Evolutionary conservation across 1,284 basidiomycete species (phyloP).

Genomic region (Trametes sp.): DNA sequence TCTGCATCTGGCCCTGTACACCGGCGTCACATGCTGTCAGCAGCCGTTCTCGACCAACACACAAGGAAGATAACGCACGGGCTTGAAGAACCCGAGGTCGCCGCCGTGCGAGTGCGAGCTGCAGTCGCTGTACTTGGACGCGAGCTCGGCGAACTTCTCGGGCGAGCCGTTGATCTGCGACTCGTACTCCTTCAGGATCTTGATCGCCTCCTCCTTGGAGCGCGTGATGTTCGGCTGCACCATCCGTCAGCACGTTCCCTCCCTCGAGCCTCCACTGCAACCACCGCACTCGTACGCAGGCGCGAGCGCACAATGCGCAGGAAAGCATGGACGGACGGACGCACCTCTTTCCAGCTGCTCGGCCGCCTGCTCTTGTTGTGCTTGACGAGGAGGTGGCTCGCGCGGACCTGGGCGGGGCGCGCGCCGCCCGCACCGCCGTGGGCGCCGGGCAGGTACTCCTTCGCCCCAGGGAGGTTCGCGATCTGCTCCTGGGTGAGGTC

Average conservation of each 20-base stretch:
- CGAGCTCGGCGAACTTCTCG: conserved; percentile 80
- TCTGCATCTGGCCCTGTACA: conserved; percentile 89
- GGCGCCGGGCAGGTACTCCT: conserved; percentile 50
- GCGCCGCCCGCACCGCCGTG: conserved; percentile 34
- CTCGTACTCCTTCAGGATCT: conserved; percentile 73
- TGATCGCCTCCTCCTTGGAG: conserved; percentile 89
- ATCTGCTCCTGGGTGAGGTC: conserved; percentile 73
- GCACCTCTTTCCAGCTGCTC: conserved; percentile 91
- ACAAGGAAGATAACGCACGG: conserved; percentile 32
- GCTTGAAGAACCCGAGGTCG: conserved; percentile 88
- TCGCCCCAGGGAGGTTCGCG: conserved; percentile 72
- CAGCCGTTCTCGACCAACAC: too few relatives aligned
- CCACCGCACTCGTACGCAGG: too few relatives aligned
- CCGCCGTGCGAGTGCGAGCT: conserved; percentile 83
- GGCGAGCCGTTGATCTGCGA: conserved; percentile 64
- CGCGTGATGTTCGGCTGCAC: conserved; percentile 83
- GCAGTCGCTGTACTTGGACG: conserved; percentile 83
- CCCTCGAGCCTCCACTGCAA: background rate
- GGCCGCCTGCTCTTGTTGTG: conserved; percentile 89
- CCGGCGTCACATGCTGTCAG: background rate
- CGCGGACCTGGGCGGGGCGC: conserved; percentile 75
- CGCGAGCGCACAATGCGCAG: too few relatives aligned
- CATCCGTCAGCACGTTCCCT: background rate
- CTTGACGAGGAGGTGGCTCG: conserved; percentile 96
- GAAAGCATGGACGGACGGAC: conserved; percentile 40